Base-by-base conservation (phyloP, 306 rosid genomes). In the Gillenia trifoliata region DNA sequence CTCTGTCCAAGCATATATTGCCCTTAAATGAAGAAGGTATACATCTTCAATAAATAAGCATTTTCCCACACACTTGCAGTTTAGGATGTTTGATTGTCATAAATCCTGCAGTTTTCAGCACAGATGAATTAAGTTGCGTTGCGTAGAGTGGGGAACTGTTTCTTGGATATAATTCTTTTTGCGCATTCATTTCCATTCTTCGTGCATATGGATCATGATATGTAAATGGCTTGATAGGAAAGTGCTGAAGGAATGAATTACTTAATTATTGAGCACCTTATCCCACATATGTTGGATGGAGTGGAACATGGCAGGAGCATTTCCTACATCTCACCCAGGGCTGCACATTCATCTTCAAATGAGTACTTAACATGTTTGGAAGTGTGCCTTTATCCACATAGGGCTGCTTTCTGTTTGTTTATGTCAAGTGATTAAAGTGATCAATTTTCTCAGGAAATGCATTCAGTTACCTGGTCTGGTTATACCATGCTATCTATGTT, bases 1-100 rank as follows among this genome's bases (percentile, higher is more conserved):
- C 78, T 61, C 72, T 83, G 45, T 17, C 75, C 30, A 75, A 71
- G 75, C 86, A 83, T 71, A 83, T 83, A 36, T 75, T 67, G 63
- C 86, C 86, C 16, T 49, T 83, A 47, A 76, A 71, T 29, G 63
- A 29, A 1, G 74, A 76, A 66, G 65, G 72, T 73, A 76, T 59
- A 64, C 59, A 64, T 23, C 20, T 71, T 38, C 13, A 33, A 25
- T 55, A n/a, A 36, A 30, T 50, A 65, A 31, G 29, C 36, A 45
- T 33, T 59, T 62, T 62, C 23, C 66, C 22, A 16, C 6, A 17
- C 33, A 62, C 22, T 30, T 62, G 33, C 23, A 1, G 40, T 61
- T 61, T 19, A 20, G 38, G 38, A 26, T 7, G 22, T 61, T 61
- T 29, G 20, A 29, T 59, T 59, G 30, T 26, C 64, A 25, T 59